A percentile compares a stretch with the other conserved stretches of the same genome.
Conservation (phyloP, 139 green algal genomes). For the Astrephomene gubernaculifera region DNA sequence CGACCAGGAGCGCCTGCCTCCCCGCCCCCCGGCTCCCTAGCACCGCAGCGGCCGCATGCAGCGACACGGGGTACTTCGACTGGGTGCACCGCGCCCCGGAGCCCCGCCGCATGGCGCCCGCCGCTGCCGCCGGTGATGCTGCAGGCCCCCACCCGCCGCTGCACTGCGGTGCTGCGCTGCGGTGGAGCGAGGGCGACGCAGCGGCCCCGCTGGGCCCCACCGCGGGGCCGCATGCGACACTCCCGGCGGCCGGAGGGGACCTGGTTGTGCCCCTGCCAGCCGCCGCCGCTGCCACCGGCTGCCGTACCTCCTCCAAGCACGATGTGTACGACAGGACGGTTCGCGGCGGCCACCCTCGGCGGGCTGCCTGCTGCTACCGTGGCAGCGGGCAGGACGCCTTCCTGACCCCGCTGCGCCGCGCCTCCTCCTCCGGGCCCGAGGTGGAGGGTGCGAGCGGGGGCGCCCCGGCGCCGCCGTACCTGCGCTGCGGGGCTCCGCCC, state of each 20-base stretch:
- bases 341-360: neutral
- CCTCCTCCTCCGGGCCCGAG: too few species aligned
- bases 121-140: neutral
- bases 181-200: neutral
- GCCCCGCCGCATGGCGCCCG: too few species aligned
- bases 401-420: too few species aligned
- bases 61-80: too few species aligned
- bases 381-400: too few species aligned
- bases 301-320: neutral
- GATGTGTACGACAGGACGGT: constrained; percentile 12
- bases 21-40: too few species aligned
- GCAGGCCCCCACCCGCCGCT: neutral
- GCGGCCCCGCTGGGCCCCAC: neutral
- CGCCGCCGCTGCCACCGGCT: neutral
- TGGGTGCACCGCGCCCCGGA: too few species aligned
- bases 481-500: too few species aligned
- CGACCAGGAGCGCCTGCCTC: too few species aligned
- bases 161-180: neutral
- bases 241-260: neutral
- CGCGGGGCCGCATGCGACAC: neutral
- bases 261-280: neutral
- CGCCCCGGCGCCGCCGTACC: too few species aligned
- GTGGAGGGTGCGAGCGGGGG: too few species aligned
- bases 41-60: too few species aligned
- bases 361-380: neutral